Evolutionary conservation across 345 rosid genomes (phyloP).

Genomic region (Microcos paniculata): DNA sequence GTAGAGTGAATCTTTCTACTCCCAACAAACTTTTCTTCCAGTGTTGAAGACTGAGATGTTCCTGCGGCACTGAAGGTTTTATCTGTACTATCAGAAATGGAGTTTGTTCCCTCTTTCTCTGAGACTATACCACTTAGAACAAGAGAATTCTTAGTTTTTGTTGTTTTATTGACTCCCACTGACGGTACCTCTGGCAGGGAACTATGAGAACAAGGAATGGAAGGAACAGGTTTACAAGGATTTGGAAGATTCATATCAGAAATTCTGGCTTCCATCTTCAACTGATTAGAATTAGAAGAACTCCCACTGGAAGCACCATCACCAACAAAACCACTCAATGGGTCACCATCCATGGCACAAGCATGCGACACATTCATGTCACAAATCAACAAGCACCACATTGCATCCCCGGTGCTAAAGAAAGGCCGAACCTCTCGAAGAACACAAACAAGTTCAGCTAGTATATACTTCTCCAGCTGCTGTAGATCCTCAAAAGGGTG

Average conservation of each 20-base stretch:
- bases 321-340: slow-evolving; percentile 40
- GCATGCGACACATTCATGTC: slow-evolving; percentile 97
- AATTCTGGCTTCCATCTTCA: slow-evolving; percentile 41
- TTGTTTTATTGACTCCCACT: slow-evolving; percentile 30
- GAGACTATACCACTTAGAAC: slow-evolving; percentile 36
- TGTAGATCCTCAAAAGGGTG: slow-evolving; percentile 61
- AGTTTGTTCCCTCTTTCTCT: slow-evolving; percentile 49
- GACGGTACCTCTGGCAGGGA: slow-evolving; percentile 42
- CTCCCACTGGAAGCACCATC: slow-evolving; percentile 37
- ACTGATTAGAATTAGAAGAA: slow-evolving; percentile 31
- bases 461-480: slow-evolving; percentile 76
- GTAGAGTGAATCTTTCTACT: slow-evolving; percentile 59
- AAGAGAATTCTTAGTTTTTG: slow-evolving; percentile 47
- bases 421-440: slow-evolving; percentile 82
- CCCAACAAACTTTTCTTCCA: slow-evolving; percentile 62
- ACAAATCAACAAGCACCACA: slow-evolving; percentile 92
- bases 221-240: slow-evolving; percentile 41
- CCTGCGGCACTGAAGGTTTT: slow-evolving; percentile 43
- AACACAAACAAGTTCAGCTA: slow-evolving; percentile 82
- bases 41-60: slow-evolving; percentile 48
- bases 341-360: slow-evolving; percentile 80
- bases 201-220: slow-evolving; percentile 42
- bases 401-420: slow-evolving; percentile 90
- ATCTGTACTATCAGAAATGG: slow-evolving; percentile 37
- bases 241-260: slow-evolving; percentile 47